phyloP scores from a whole-genome alignment of 129 eudicot genomes.

The Scalesia atractyloides region DNA sequence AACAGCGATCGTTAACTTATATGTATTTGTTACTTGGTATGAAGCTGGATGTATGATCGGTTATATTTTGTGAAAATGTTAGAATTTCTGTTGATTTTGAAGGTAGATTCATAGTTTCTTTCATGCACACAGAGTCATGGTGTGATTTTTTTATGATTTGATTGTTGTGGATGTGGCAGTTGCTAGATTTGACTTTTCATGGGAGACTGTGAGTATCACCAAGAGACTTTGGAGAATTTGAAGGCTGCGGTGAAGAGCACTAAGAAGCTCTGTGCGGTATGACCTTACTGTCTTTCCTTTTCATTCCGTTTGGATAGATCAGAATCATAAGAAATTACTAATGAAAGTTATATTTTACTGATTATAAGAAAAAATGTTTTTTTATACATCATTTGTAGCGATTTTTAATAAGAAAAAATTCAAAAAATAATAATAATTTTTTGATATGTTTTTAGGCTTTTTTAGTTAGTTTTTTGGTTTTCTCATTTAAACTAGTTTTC shows the following conservation, averaged over 20 bases:
- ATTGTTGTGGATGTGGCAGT: slow-evolving; percentile 44
- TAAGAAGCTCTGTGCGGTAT: slow-evolving; percentile 88
- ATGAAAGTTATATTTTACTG: no score
- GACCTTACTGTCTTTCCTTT: slow-evolving; percentile 26
- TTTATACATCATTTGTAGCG: no score
- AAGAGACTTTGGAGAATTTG: slow-evolving; percentile 85
- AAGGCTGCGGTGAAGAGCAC: slow-evolving; percentile 69
- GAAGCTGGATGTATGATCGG: not conserved
- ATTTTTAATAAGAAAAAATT: no score
- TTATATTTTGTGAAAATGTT: not conserved
- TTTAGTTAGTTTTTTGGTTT: no score
- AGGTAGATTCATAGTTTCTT: slow-evolving; percentile 1
- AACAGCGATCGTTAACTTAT: no score
- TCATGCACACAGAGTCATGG: not conserved
- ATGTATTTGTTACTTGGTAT: no score
- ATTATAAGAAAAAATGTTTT: no score
- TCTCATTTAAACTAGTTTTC: no score
- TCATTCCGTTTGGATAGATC: not conserved
- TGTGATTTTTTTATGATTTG: not conserved
- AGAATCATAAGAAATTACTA: not conserved
- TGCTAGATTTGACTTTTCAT: slow-evolving; percentile 95
- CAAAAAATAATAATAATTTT: no score
- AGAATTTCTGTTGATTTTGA: no score
- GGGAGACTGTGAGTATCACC: slow-evolving; percentile 75
- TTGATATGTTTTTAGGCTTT: no score